Percentiles rank a stretch among this genome's conserved stretches.
These are phyloP conservation scores for Chytriomyces sp. DNA, from an alignment of 192 early-diverging fungal species.

Conservation along the genomic window DNA sequence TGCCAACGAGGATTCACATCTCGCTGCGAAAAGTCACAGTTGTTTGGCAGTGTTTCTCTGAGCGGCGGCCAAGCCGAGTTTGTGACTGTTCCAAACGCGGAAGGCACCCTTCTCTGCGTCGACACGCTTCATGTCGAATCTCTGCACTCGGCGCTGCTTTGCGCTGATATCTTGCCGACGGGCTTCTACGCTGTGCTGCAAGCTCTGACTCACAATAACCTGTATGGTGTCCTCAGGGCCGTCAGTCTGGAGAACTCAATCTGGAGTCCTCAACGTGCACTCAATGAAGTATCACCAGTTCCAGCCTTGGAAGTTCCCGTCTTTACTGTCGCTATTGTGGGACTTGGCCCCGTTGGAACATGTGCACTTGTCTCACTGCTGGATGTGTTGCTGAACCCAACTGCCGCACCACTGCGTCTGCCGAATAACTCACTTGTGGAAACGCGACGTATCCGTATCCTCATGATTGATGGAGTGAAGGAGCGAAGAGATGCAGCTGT, in stretches of 20 bases:
- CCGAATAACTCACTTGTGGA: background rate
- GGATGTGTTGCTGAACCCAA: conserved; percentile 18
- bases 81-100: conserved; percentile 57
- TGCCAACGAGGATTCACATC: conserved; percentile 12
- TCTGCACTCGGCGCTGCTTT: conserved; percentile 53
- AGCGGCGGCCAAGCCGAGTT: conserved; percentile 64
- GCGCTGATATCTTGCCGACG: conserved; percentile 62
- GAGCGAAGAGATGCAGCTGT: background rate
- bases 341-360: conserved; percentile 63
- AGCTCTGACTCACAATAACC: conserved; percentile 47
- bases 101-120: conserved; percentile 47
- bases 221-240: conserved; percentile 15
- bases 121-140: conserved; percentile 44
- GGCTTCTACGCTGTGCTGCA: conserved; percentile 60
- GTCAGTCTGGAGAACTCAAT: background rate
- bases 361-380: conserved; percentile 51
- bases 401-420: conserved; percentile 21
- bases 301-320: background rate
- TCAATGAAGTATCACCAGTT: background rate
- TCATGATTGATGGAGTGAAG: conserved; percentile 18
- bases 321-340: conserved; percentile 53
- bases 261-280: background rate
- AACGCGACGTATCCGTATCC: background rate
- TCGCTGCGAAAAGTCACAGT: background rate
- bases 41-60: conserved; percentile 28